Conservation (phyloP, 2,329 filamentous ascomycete genomes). For the Ramularia collo-cygni region DNA sequence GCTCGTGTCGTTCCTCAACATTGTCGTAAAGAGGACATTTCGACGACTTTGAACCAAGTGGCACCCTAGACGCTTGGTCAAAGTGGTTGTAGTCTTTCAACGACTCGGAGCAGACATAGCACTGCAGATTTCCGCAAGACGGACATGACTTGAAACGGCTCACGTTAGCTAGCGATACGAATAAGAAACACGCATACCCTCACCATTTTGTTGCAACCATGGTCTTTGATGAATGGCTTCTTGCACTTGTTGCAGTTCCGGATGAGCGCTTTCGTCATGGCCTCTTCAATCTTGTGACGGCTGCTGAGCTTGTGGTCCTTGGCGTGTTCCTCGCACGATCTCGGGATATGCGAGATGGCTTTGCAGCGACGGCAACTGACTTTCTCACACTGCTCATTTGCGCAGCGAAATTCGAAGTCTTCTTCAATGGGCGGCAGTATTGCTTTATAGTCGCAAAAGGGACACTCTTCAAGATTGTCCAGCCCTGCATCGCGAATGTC, state of each 20-base stretch:
- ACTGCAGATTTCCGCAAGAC: conserved; percentile 49
- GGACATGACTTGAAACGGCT: conserved; percentile 47
- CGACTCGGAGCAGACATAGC: conserved; percentile 64
- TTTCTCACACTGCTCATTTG: conserved; percentile 56
- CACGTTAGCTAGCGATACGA: too few relatives aligned
- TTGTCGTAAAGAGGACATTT: conserved; percentile 62
- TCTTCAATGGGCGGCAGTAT: conserved; percentile 61
- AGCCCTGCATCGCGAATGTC: conserved; percentile 63
- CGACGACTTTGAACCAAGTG: conserved; percentile 33
- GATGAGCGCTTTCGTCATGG: conserved; percentile 73
- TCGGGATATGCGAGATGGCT: conserved; percentile 62
- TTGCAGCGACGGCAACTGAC: conserved; percentile 53
- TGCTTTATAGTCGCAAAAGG: conserved; percentile 75
- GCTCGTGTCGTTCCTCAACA: conserved; percentile 51
- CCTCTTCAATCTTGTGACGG: conserved; percentile 69
- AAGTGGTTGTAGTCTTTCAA: conserved; percentile 66
- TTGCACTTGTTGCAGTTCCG: conserved; percentile 65
- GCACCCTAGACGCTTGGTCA: conserved; percentile 36
- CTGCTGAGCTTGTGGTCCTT: conserved; percentile 54
- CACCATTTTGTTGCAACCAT: conserved; percentile 76
- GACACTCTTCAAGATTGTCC: conserved; percentile 66
- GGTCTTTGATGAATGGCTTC: conserved; percentile 71
- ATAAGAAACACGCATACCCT: neutral
- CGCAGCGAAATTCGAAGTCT: conserved; percentile 68
- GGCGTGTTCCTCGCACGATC: conserved; percentile 59